Evolutionary conservation across 2,329 filamentous ascomycete species (phyloP).

Genomic region (Zasmidium angulare): DNA sequence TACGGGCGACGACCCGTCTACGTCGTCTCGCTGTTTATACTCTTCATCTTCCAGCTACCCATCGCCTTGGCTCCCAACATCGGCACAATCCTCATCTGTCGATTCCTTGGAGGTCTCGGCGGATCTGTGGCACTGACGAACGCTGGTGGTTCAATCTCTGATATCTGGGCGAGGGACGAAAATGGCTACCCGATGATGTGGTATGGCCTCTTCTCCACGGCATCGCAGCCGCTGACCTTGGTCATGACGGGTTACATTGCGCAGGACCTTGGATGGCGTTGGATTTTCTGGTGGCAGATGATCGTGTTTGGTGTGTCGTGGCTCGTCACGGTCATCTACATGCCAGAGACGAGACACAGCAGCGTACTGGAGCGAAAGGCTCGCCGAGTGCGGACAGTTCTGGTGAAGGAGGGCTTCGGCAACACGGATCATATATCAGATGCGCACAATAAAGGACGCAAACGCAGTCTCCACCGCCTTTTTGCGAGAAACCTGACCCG

Average conservation of each 20-base stretch:
- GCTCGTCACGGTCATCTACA: conserved; percentile 28
- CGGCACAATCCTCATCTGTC: conserved; percentile 42
- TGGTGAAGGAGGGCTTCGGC: conserved; percentile 8
- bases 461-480: conserved; percentile 36
- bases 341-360: conserved; percentile 33
- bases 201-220: conserved; percentile 38
- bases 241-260: conserved; percentile 39
- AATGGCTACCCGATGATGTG: conserved; percentile 45
- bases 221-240: conserved; percentile 37
- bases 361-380: conserved; percentile 50
- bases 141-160: conserved; percentile 43
- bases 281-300: conserved; percentile 30
- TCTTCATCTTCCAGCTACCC: conserved; percentile 44
- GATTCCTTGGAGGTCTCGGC: conserved; percentile 43
- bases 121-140: conserved; percentile 40
- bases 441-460: conserved; percentile 23
- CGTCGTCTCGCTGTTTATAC: conserved; percentile 40
- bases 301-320: conserved; percentile 24
- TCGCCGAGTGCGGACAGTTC: conserved; percentile 62
- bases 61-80: conserved; percentile 45
- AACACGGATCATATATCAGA: conserved; percentile 21
- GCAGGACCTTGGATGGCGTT: conserved; percentile 19
- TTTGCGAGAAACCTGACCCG: conserved; percentile 46
- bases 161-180: conserved; percentile 48
- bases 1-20: conserved; percentile 23